Evolutionary conservation across 2,329 filamentous ascomycete genomes (phyloP).

Genomic region (Didymellaceae sp.): DNA sequence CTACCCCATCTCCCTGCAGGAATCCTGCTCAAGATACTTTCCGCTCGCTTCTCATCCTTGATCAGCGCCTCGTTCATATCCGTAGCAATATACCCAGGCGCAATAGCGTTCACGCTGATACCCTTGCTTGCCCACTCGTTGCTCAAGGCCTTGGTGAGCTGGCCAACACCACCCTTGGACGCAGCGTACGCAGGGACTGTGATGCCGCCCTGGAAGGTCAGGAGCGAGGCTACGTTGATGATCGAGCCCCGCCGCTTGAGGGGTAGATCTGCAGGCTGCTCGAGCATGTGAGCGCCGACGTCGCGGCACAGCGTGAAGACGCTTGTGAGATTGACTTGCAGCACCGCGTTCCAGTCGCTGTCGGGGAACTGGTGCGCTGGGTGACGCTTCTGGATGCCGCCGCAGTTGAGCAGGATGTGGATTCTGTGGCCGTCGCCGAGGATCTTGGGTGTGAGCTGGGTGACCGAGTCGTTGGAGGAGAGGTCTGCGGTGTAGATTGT

Average conservation of each 20-base stretch:
- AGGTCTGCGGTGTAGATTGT: slow-evolving; percentile 75
- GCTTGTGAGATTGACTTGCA: slow-evolving; percentile 85
- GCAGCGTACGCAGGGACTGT: slow-evolving; percentile 89
- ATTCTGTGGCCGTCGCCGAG: slow-evolving; percentile 69
- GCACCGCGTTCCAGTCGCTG: slow-evolving; percentile 77
- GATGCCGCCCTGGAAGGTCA: slow-evolving; percentile 85
- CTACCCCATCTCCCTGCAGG: slow-evolving; percentile 83
- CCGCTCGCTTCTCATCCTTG: slow-evolving; percentile 70
- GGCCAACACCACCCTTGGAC: slow-evolving; percentile 82
- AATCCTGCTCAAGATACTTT: slow-evolving; percentile 79
- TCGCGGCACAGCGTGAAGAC: slow-evolving; percentile 82
- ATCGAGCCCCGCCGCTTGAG: slow-evolving; percentile 68
- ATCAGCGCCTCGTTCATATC: slow-evolving; percentile 91
- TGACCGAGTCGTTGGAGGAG: slow-evolving; percentile 64
- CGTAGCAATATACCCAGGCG: slow-evolving; percentile 89
- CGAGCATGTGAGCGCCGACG: slow-evolving; percentile 79
- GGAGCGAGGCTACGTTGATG: slow-evolving; percentile 83
- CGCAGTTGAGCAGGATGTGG: slow-evolving; percentile 83
- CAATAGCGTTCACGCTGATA: slow-evolving; percentile 85
- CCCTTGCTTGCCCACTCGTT: slow-evolving; percentile 87
- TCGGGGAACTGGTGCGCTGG: slow-evolving; percentile 77
- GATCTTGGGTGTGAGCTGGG: slow-evolving; percentile 65
- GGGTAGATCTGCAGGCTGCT: slow-evolving; percentile 57
- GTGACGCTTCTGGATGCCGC: slow-evolving; percentile 82
- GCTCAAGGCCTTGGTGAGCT: slow-evolving; percentile 82